Conservation (phyloP, 768 basidiomycete species). For the Tricholoma matsutake region DNA sequence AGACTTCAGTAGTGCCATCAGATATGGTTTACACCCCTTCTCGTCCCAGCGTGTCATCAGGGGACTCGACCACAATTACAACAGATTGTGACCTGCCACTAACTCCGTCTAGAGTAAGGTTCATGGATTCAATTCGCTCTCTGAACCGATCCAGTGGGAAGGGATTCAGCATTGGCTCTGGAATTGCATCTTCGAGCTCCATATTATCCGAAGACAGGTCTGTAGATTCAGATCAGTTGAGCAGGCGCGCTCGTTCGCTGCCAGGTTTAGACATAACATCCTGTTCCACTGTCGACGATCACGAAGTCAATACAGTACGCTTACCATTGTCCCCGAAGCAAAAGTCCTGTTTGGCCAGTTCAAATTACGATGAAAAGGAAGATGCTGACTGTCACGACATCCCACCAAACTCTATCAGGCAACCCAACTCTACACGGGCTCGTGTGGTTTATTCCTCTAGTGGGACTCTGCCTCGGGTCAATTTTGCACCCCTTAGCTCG, state of each 20-base stretch:
- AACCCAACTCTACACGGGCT: slow-evolving; percentile 23
- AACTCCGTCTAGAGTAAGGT: slow-evolving; percentile 38
- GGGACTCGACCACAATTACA: slow-evolving; percentile 48
- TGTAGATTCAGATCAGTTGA: slow-evolving; percentile 11
- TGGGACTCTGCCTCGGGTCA: slow-evolving; percentile 30
- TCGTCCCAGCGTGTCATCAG: slow-evolving; percentile 61
- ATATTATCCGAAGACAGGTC: slow-evolving; percentile 25
- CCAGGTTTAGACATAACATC: slow-evolving; percentile 12
- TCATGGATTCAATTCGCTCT: slow-evolving; percentile 39
- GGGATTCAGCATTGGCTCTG: slow-evolving; percentile 28
- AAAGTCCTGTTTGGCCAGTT: slow-evolving; percentile 19
- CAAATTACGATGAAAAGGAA: slow-evolving; percentile 13
- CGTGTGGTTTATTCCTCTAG: slow-evolving; percentile 36
- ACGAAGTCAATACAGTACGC: slow-evolving; percentile 15
- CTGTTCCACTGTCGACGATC: slow-evolving; percentile 4
- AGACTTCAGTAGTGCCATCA: slow-evolving; percentile 39
- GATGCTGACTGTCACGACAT: slow-evolving; percentile 29
- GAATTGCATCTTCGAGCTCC: slow-evolving; percentile 27
- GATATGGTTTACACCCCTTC: slow-evolving; percentile 41
- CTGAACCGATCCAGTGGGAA: slow-evolving; percentile 30
- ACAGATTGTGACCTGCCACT: slow-evolving; percentile 39
- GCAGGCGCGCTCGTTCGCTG: slow-evolving; percentile 13
- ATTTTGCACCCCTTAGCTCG: slow-evolving; percentile 37
- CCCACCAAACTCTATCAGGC: slow-evolving; percentile 14
- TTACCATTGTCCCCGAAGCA: slow-evolving; percentile 32